Base-by-base conservation (phyloP, 1,139 yeast species). In the Hemisphaericaspora lyxosophila region DNA sequence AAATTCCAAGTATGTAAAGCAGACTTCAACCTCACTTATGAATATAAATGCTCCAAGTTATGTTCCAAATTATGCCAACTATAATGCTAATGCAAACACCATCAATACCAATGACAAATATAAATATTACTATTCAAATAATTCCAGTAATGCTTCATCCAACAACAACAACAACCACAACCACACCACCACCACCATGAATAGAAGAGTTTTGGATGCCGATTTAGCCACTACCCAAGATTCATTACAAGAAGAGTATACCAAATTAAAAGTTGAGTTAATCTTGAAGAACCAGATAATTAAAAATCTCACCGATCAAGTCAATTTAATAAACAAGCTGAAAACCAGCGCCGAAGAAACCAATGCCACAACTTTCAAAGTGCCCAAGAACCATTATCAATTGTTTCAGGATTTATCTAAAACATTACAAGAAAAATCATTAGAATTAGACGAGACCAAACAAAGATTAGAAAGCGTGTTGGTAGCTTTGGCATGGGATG, bases 401-500 rank as follows among this genome's bases (percentile, higher is more conserved):
- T 50, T 76, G 31, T 78, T 75, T 49, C 64, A 64, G 43, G 76
- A 76, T 45, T 62, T 80, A 49, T 66, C 80, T 5, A 65, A 63
- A 39, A 65, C 76, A n/a, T 61, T 80, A 37, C 70, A 70, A 36
- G 69, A 67, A 27, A 77, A 78, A 38, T 76, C 75, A 24, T 55
- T 59, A 16, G 87, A 84, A 49, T 64, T 84, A 41, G 72, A 73
- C 12, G 82, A 78, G 22, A 75, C 87, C 3, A 82, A 80, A 45
- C 54, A 64, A 19, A 69, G 85, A 46, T 62, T 85, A 35, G 94
- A 85, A 50, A 73, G 85, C 13, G 51, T 85, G n/a, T 54, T 83
- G 26, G 67, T 64, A 11, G 57, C 67, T 4, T 34, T 34, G 26
- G 33, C 32, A 19, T 31, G 34, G 15, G 34, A 31, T 24, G 20